These are phyloP conservation scores for Haematococcus lacustris DNA, from an alignment of 139 green algal genomes.

Conservation along the genomic window DNA sequence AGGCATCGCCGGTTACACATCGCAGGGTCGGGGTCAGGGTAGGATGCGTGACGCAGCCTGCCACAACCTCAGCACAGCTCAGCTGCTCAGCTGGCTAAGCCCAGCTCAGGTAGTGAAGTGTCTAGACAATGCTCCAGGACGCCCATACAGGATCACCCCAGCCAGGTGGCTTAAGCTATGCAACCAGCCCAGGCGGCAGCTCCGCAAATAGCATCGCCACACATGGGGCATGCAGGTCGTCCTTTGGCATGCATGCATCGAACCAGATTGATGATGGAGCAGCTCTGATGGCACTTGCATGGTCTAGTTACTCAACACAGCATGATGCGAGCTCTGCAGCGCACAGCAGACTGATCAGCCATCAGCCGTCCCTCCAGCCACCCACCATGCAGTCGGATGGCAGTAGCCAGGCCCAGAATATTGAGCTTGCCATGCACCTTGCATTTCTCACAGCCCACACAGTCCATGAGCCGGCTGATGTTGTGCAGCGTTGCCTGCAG, in stretches of 20 bases:
- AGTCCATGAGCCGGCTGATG: conserved; percentile 92
- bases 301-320: too few relatives aligned
- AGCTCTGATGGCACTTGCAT: too few relatives aligned
- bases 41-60: too few relatives aligned
- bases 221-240: too few relatives aligned
- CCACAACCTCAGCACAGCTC: not conserved
- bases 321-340: too few relatives aligned
- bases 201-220: too few relatives aligned
- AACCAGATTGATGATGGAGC: too few relatives aligned
- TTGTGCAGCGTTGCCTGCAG: conserved; percentile 67
- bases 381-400: conserved; percentile 70
- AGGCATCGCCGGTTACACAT: too few relatives aligned
- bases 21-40: too few relatives aligned
- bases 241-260: too few relatives aligned
- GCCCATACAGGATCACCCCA: not conserved
- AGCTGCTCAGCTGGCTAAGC: not conserved
- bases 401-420: conserved; percentile 74
- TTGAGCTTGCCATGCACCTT: conserved; percentile 94
- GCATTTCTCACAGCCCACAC: conserved; percentile 95
- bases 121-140: not conserved
- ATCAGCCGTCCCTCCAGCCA: not conserved
- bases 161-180: not conserved
- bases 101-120: not conserved
- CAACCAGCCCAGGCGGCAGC: not conserved
- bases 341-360: too few relatives aligned